phyloP scores from a whole-genome alignment of 2,329 filamentous ascomycete species.

The Paraphoma sp. region DNA sequence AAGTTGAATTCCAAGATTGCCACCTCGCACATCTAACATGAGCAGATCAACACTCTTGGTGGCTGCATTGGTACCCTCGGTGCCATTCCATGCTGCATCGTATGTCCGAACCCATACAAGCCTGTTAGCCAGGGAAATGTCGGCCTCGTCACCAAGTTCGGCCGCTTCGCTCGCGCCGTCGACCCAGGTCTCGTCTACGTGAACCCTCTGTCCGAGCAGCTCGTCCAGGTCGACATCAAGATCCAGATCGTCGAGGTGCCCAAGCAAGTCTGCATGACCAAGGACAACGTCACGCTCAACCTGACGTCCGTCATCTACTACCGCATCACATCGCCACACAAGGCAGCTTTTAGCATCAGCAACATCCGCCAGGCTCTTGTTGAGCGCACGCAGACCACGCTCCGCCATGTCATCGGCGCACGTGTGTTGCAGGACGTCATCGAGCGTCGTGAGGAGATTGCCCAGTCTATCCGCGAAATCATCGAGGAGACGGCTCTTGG shows the following conservation, averaged over 20 bases:
- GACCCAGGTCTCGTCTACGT: conserved; percentile 97
- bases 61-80: conserved; percentile 77
- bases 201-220: conserved; percentile 89
- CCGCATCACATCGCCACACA: conserved; percentile 93
- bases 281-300: conserved; percentile 95
- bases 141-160: conserved; percentile 94
- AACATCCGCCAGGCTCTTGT: conserved; percentile 96
- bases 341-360: conserved; percentile 94
- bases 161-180: conserved; percentile 91
- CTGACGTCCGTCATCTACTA: conserved; percentile 99
- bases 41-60: conserved; percentile 74
- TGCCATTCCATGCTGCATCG: conserved; percentile 87
- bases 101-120: conserved; percentile 96
- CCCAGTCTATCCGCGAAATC: conserved; percentile 92
- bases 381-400: conserved; percentile 96
- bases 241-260: conserved; percentile 98
- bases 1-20: conserved; percentile 7
- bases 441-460: conserved; percentile 96
- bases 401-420: conserved; percentile 95
- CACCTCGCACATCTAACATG: conserved; percentile 4
- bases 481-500: conserved; percentile 93
- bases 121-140: conserved; percentile 91
- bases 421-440: conserved; percentile 97
- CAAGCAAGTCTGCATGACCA: conserved; percentile 98
- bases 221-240: conserved; percentile 97